These are phyloP conservation scores for Penicillium salamii DNA, from an alignment of 495 filamentous ascomycete genomes.

Conservation along the genomic window DNA sequence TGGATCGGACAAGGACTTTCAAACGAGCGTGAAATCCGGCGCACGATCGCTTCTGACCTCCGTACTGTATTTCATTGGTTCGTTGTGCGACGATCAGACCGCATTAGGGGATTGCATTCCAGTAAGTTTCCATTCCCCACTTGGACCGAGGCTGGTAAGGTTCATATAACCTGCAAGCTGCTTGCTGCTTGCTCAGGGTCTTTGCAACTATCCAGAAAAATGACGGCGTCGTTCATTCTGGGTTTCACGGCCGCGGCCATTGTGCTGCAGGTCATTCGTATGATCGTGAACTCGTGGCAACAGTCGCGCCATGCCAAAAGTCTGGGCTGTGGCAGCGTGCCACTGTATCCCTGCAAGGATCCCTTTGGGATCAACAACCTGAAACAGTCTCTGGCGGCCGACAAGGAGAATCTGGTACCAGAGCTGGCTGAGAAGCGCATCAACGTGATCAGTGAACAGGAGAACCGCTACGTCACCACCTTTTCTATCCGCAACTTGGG, in stretches of 20 bases:
- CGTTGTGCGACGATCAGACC: conserved; percentile 1
- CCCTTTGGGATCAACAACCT: conserved; percentile 29
- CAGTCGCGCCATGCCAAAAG: conserved; percentile 28
- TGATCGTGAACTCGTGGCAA: conserved; percentile 21
- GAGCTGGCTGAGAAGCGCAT: conserved; percentile 20
- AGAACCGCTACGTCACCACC: conserved; percentile 31
- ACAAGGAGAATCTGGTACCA: conserved; percentile 27
- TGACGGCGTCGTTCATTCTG: conserved; percentile 20
- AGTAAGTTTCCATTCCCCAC: not conserved
- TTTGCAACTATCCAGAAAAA: not conserved
- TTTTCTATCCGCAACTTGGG: conserved; percentile 27
- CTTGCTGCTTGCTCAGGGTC: not conserved
- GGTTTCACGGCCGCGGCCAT: conserved; percentile 26
- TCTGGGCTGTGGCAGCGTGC: conserved; percentile 28
- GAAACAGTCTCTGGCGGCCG: conserved; percentile 25
- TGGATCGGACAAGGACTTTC: not conserved
- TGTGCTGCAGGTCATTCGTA: conserved; percentile 24
- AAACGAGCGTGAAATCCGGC: conserved; percentile 13
- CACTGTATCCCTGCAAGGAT: conserved; percentile 31
- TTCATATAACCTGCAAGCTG: not conserved
- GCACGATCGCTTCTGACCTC: conserved; percentile 13
- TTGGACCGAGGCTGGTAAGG: not conserved
- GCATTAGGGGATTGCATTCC: not conserved
- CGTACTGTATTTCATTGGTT: conserved; percentile 11
- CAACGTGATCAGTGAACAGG: conserved; percentile 18